These are phyloP conservation scores for Rachicladosporium sp. DNA, from an alignment of 2,329 filamentous ascomycete species.

Conservation along the genomic window DNA sequence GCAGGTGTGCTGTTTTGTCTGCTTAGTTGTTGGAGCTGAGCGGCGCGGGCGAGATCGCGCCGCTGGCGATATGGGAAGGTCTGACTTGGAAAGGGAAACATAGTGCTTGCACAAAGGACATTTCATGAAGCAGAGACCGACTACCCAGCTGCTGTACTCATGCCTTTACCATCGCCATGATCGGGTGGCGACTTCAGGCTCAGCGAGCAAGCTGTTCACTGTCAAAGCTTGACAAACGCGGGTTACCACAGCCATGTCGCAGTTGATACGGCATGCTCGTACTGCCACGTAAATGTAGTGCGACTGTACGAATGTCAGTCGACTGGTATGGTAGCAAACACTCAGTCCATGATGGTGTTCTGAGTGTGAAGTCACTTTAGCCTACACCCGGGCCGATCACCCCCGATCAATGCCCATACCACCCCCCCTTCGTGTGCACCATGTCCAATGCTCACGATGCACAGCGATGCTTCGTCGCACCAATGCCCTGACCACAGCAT, in stretches of 20 bases:
- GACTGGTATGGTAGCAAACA: conserved; percentile 4
- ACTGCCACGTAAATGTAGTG: neutral
- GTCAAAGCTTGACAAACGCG: neutral
- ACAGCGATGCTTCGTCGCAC: conserved; percentile 18
- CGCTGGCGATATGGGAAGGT: conserved; percentile 6
- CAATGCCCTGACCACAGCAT: conserved; percentile 10
- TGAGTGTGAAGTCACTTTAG: conserved; percentile 1
- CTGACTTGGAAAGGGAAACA: neutral
- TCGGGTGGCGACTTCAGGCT: neutral
- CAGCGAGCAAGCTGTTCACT: neutral
- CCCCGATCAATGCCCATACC: neutral
- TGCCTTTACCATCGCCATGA: no score
- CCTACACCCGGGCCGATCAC: neutral
- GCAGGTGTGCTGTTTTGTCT: neutral
- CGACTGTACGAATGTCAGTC: neutral
- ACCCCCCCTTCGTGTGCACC: neutral
- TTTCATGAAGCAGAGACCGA: neutral
- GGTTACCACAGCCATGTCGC: neutral
- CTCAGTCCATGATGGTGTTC: conserved; percentile 1
- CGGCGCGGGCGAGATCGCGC: conserved; percentile 5
- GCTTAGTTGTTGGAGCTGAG: conserved; percentile 1
- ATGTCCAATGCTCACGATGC: conserved; percentile 26
- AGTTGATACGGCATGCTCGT: neutral
- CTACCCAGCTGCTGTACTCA: neutral
- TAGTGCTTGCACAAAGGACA: neutral